A percentile compares a stretch with the other conserved stretches of the same genome.
Evolutionary conservation across 176 grass and related monocot genomes (phyloP).

Genomic region (Bromus sterilis): DNA sequence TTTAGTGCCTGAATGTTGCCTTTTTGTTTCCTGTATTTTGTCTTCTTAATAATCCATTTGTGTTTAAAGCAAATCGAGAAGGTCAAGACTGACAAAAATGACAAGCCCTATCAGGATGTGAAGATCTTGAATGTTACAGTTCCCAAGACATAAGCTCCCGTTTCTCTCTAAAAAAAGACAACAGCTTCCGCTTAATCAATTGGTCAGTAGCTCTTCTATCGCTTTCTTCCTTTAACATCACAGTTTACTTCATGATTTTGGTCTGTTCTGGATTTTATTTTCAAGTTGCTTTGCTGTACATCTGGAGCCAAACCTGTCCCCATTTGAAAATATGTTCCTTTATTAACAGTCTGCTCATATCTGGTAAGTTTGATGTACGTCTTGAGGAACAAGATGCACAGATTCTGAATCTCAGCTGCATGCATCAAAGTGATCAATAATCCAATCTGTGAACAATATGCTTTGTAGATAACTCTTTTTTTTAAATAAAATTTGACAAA

Average conservation of each 20-base stretch:
- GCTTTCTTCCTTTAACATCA: neutral
- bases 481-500: too few relatives aligned
- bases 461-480: too few relatives aligned
- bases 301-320: neutral
- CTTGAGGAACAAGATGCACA: neutral
- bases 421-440: too few relatives aligned
- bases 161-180: too few relatives aligned
- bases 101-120: slow-evolving; percentile 96
- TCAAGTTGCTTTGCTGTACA: neutral
- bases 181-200: slow-evolving; percentile 7
- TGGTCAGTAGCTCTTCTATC: neutral
- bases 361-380: neutral
- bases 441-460: too few relatives aligned
- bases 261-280: neutral
- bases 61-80: slow-evolving; percentile 80
- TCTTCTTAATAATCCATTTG: slow-evolving; percentile 18
- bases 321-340: neutral
- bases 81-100: slow-evolving; percentile 93
- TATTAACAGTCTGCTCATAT: neutral
- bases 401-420: too few relatives aligned
- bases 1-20: neutral
- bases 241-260: neutral
- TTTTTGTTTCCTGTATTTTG: neutral
- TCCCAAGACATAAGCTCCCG: slow-evolving; percentile 51
- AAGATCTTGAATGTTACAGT: slow-evolving; percentile 99